Evolutionary conservation across 495 filamentous ascomycete species (phyloP).

Genomic region (Penicillium fimorum): DNA sequence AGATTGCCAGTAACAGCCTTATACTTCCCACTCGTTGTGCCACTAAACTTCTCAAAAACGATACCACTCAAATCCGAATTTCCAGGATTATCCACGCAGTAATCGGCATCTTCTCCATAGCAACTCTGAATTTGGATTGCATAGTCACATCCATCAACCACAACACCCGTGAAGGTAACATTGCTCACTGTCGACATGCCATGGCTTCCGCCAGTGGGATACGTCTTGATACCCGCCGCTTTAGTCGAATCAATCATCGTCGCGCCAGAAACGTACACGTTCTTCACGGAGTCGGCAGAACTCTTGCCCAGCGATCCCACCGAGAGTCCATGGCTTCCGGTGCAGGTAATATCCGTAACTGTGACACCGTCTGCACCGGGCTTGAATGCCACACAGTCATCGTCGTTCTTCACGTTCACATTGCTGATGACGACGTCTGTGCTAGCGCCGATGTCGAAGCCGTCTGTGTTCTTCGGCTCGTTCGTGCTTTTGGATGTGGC

Average conservation of each 20-base stretch:
- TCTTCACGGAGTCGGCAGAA: slow-evolving; percentile 36
- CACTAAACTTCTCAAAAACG: slow-evolving; percentile 37
- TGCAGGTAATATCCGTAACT: slow-evolving; percentile 37
- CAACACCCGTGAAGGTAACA: slow-evolving; percentile 41
- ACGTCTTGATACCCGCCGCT: slow-evolving; percentile 45
- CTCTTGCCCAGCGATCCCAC: slow-evolving; percentile 39
- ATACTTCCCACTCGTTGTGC: slow-evolving; percentile 41
- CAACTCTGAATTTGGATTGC: slow-evolving; percentile 51
- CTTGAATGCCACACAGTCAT: slow-evolving; percentile 50
- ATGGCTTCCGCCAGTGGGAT: slow-evolving; percentile 37
- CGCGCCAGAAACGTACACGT: slow-evolving; percentile 36
- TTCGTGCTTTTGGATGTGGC: slow-evolving; percentile 38
- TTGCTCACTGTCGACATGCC: slow-evolving; percentile 39
- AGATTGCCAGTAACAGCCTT: slow-evolving; percentile 39
- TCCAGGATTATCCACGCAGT: slow-evolving; percentile 39
- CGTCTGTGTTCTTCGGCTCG: slow-evolving; percentile 42
- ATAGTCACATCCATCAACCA: slow-evolving; percentile 41
- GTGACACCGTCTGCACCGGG: slow-evolving; percentile 40
- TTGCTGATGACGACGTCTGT: slow-evolving; percentile 37
- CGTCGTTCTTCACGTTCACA: slow-evolving; percentile 41
- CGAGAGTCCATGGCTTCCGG: slow-evolving; percentile 43
- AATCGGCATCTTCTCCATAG: slow-evolving; percentile 41
- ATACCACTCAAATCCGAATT: slow-evolving; percentile 36
- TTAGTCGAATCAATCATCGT: slow-evolving; percentile 46
- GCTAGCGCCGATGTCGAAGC: slow-evolving; percentile 46